These are phyloP conservation scores for Pythium rhizo-oryzae DNA, from an alignment of 352 stramenopile species.

Conservation along the genomic window DNA sequence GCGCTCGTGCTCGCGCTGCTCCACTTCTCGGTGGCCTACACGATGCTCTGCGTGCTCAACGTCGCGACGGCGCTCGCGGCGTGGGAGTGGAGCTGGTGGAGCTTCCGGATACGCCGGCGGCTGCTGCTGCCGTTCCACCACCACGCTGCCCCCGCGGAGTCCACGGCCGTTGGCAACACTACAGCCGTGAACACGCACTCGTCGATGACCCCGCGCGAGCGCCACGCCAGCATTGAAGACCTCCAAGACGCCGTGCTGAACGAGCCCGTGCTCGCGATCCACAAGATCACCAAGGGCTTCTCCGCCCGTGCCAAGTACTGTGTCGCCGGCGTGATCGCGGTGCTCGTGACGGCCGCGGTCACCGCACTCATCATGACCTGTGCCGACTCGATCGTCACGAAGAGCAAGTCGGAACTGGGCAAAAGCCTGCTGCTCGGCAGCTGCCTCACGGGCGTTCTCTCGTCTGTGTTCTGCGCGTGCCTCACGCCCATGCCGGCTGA, in stretches of 20 bases:
- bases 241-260: conserved; percentile 17
- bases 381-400: conserved; percentile 20
- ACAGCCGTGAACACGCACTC: neutral
- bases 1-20: conserved; percentile 47
- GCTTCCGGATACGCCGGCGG: conserved; percentile 62
- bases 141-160: conserved; percentile 11
- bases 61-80: conserved; percentile 37
- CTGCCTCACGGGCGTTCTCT: conserved; percentile 31
- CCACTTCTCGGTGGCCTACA: conserved; percentile 32
- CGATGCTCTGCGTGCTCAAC: conserved; percentile 45
- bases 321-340: neutral
- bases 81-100: conserved; percentile 64
- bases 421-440: conserved; percentile 37
- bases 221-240: conserved; percentile 6
- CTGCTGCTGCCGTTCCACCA: conserved; percentile 34
- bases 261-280: conserved; percentile 10
- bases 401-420: conserved; percentile 14
- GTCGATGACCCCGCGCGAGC: neutral
- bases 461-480: conserved; percentile 41
- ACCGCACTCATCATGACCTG: conserved; percentile 6
- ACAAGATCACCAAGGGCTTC: conserved; percentile 3
- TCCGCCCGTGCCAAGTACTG: conserved; percentile 3
- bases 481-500: conserved; percentile 44
- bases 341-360: conserved; percentile 10
- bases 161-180: neutral